Conservation (phyloP, 805 yeast species). For the Blastobotrys peoriensis region DNA sequence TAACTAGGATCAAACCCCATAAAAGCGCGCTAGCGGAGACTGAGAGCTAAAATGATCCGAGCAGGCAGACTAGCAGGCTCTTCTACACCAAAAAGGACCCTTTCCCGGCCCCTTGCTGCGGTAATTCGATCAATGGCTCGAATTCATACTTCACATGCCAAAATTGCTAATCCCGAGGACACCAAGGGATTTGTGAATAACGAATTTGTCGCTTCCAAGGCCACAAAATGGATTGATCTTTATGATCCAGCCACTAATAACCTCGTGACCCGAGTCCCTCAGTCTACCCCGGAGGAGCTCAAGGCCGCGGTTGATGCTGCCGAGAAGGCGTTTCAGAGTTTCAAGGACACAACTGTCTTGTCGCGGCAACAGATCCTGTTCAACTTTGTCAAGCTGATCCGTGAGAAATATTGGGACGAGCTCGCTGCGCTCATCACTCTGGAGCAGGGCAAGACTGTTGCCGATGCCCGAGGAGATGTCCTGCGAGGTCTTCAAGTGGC, state of each 20-base stretch:
- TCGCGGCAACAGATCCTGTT: conserved; percentile 59
- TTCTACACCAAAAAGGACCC: too few relatives aligned
- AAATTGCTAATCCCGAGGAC: conserved; percentile 19
- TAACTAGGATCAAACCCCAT: too few relatives aligned
- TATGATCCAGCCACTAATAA: conserved; percentile 71
- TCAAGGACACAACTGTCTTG: conserved; percentile 47
- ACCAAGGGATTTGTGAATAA: conserved; percentile 39
- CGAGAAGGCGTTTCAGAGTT: conserved; percentile 50
- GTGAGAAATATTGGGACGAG: conserved; percentile 55
- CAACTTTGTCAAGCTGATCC: conserved; percentile 58
- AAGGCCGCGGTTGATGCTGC: conserved; percentile 62
- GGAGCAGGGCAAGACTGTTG: conserved; percentile 73
- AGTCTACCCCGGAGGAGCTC: conserved; percentile 60
- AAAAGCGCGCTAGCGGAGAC: too few relatives aligned
- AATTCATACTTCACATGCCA: conserved; percentile 6
- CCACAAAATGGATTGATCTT: conserved; percentile 58
- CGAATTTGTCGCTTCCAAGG: conserved; percentile 42
- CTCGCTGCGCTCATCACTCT: conserved; percentile 58
- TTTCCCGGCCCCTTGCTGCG: too few relatives aligned
- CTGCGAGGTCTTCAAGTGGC: conserved; percentile 74
- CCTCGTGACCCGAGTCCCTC: conserved; percentile 65
- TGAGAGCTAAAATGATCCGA: too few relatives aligned
- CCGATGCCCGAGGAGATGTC: conserved; percentile 71
- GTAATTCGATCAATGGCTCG: too few relatives aligned
- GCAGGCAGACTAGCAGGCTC: too few relatives aligned